phyloP scores from a whole-genome alignment of 2,329 filamentous ascomycete species.

The Chaetomium sp. region DNA sequence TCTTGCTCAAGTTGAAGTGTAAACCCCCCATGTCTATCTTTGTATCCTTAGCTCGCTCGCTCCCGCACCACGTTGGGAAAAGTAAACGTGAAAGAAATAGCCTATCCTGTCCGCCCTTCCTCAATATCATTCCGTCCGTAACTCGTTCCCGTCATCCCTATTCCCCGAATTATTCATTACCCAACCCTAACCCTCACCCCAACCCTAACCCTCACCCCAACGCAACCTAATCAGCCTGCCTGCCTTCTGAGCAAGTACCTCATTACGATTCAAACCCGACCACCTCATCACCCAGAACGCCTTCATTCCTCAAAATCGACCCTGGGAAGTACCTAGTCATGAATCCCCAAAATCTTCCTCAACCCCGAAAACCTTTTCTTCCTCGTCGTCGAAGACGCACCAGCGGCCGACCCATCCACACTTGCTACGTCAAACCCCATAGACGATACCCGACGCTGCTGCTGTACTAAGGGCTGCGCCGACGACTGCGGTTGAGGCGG shows the following conservation, averaged over 20 bases:
- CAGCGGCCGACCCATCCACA: constrained; percentile 8
- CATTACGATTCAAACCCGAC: neutral
- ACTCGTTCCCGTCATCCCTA: neutral
- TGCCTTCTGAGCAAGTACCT: too few species aligned
- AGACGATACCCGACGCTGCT: neutral
- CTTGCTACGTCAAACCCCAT: neutral
- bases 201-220: too few species aligned
- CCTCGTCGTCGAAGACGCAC: constrained; percentile 27
- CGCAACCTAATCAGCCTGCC: too few species aligned
- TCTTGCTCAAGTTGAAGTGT: too few species aligned
- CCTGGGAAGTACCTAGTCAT: constrained; percentile 28
- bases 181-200: neutral
- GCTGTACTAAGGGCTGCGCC: too few species aligned
- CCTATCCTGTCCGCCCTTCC: too few species aligned
- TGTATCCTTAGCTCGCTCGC: too few species aligned
- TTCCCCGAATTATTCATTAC: neutral
- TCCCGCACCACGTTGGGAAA: too few species aligned
- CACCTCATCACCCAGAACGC: neutral
- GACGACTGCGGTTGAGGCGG: too few species aligned
- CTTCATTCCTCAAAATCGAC: neutral
- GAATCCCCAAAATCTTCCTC: constrained; percentile 56
- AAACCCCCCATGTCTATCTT: too few species aligned
- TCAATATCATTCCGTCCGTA: too few species aligned
- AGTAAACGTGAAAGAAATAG: too few species aligned
- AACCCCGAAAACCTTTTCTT: constrained; percentile 64